Conservation (phyloP, 176 grass and related monocot genomes). For the Rhynchospora breviuscula region DNA sequence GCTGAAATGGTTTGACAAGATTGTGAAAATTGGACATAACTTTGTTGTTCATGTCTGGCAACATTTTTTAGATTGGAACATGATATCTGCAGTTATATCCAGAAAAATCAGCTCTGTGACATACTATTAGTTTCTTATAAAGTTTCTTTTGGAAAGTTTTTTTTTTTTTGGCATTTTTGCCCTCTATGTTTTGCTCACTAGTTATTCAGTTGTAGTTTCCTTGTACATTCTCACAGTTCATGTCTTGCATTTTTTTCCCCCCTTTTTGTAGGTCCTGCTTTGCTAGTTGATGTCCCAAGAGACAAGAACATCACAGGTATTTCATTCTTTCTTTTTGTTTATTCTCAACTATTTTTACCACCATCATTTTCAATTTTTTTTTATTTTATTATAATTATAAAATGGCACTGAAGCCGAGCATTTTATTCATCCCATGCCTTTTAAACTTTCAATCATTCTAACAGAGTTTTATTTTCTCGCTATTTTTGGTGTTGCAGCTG, state of each 20-base stretch:
- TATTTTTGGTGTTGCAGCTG: slow-evolving; percentile 33
- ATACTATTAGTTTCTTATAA: not conserved
- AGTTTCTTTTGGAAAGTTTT: not conserved
- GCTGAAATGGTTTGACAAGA: not conserved
- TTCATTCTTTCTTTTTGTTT: not conserved
- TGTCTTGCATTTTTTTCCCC: not conserved
- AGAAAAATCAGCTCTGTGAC: not conserved
- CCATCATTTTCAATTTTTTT: not conserved
- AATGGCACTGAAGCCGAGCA: not conserved
- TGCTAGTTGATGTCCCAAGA: slow-evolving; percentile 84
- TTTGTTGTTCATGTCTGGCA: not conserved
- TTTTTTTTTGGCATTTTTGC: not conserved
- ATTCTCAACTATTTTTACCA: not conserved
- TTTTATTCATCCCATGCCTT: not conserved
- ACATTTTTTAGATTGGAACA: not conserved
- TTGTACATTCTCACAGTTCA: not conserved
- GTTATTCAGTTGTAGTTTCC: too few species aligned
- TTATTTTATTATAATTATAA: not conserved
- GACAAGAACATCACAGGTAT: slow-evolving; percentile 91
- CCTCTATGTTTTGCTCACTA: too few species aligned
- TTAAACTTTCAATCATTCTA: not conserved
- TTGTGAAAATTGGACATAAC: not conserved
- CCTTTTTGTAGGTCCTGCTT: slow-evolving; percentile 59
- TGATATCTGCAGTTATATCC: not conserved
- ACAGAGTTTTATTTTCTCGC: not conserved